Evolutionary conservation across 768 basidiomycete species (phyloP), one percentile per base, ranked within the genome.

Genomic region (Crepidotus variabilis): DNA sequence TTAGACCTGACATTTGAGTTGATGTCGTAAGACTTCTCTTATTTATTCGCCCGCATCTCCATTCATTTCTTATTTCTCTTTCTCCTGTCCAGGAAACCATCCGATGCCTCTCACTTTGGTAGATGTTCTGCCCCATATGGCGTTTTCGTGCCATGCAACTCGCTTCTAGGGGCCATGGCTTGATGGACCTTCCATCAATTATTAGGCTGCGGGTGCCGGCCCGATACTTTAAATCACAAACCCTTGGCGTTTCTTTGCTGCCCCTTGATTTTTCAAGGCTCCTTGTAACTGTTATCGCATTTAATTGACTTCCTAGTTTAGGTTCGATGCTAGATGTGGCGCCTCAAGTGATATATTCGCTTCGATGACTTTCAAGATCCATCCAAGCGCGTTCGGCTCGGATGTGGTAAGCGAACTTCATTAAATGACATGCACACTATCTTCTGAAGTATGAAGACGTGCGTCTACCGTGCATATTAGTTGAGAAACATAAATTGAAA

Each of bases 81-180:
- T 21, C 28, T 50, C 21, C 47, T 20, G 21, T 39, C 39, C 43
- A 56, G 55, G 55, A 51, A 51, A 50, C 43, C 55, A 23, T 43
- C 36, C 28, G 18, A 50, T 49, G 16, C 28, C 35, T 23, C 48
- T 39, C 28, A 51, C 47, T 51, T 39, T 28, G 55, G 55, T 49
- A 50, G 36, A 24, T 50, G 33, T 52, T 28, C 47, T 21, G 21
- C 47, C 14, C n/a, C 47, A 21, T 43, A 35, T 35, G 34, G 34
- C 36, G 2, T 36, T 52, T 49, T 50, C 39, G 50, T 49, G 24
- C 48, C 55, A 56, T 56, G 47, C 49, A 35, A 50, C 36, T 61
- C 49, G 24, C 28, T 53, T 51, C 53, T 54, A 35, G 20, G 54
- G 33, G 36, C 43, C 50, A 22, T 56, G 48, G 50, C 51, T 43